Conservation (phyloP, 257 asterid species). For the Cordia subcordata region DNA sequence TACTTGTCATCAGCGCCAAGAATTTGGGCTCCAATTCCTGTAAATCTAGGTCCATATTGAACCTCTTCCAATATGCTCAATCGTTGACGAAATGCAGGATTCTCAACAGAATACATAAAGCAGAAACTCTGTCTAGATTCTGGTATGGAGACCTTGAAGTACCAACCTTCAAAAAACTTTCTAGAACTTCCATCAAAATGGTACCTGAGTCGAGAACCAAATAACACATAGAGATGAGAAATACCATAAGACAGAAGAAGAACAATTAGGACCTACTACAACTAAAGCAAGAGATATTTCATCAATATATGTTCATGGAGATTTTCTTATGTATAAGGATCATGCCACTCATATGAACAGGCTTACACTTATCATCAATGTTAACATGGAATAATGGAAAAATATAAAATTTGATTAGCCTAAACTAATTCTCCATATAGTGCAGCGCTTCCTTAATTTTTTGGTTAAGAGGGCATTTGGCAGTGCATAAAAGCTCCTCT, state of each 20-base stretch:
- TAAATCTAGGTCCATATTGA: constrained; percentile 69
- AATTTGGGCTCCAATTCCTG: constrained; percentile 96
- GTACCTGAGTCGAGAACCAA: constrained; percentile 43
- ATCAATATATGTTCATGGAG: background rate
- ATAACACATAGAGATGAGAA: background rate
- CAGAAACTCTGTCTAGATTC: constrained; percentile 96
- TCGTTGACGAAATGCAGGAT: constrained; percentile 64
- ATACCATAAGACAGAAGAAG: background rate
- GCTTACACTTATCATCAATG: no score
- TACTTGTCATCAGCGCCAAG: constrained; percentile 97
- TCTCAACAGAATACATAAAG: constrained; percentile 92
- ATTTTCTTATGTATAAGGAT: background rate
- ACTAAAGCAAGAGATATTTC: background rate
- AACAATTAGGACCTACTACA: background rate
- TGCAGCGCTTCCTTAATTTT: no score
- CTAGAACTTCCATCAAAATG: constrained; percentile 92
- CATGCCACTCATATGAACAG: no score
- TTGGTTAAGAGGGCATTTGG: no score
- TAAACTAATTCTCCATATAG: no score
- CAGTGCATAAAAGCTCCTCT: no score
- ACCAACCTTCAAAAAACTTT: constrained; percentile 95
- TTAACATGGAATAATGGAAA: no score
- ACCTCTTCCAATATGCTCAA: constrained; percentile 54
- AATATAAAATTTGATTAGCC: no score
- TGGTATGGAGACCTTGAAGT: constrained; percentile 92